These are phyloP conservation scores for Aspergillus haitiensis DNA, from an alignment of 495 filamentous ascomycete genomes.

Conservation along the genomic window DNA sequence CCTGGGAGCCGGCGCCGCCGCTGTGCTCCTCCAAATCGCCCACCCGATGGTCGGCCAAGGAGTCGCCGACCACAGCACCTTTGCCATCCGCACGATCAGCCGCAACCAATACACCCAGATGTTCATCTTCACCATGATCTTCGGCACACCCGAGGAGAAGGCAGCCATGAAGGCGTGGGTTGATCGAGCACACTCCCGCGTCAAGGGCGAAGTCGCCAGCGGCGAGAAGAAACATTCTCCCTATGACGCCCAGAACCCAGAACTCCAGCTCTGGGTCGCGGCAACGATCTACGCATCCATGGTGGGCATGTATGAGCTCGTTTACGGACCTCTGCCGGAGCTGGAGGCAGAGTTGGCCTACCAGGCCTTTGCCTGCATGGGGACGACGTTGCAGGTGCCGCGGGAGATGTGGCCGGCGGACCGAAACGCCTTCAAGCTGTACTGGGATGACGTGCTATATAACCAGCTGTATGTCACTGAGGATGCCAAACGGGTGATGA, in stretches of 20 bases:
- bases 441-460: constrained; percentile 31
- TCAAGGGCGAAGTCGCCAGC: constrained; percentile 7
- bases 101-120: constrained; percentile 12
- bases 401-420: constrained; percentile 37
- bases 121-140: constrained; percentile 17
- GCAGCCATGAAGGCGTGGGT: constrained; percentile 11
- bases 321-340: neutral
- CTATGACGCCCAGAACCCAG: constrained; percentile 10
- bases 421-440: constrained; percentile 38
- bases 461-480: constrained; percentile 30
- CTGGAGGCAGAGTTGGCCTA: neutral
- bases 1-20: neutral
- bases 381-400: constrained; percentile 34
- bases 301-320: constrained; percentile 6
- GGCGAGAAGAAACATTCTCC: neutral
- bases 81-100: constrained; percentile 12
- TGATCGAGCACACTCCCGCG: constrained; percentile 5
- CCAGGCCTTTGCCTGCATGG: constrained; percentile 27
- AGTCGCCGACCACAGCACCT: constrained; percentile 15
- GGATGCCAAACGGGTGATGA: constrained; percentile 31
- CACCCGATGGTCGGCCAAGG: constrained; percentile 5
- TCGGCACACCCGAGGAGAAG: constrained; percentile 9
- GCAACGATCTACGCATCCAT: constrained; percentile 10
- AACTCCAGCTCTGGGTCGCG: constrained; percentile 18
- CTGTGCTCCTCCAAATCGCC: constrained; percentile 9